Evolutionary conservation across 495 filamentous ascomycete genomes (phyloP), one percentile per base, ranked within the genome.

Genomic region (Aspergillus biplanus): DNA sequence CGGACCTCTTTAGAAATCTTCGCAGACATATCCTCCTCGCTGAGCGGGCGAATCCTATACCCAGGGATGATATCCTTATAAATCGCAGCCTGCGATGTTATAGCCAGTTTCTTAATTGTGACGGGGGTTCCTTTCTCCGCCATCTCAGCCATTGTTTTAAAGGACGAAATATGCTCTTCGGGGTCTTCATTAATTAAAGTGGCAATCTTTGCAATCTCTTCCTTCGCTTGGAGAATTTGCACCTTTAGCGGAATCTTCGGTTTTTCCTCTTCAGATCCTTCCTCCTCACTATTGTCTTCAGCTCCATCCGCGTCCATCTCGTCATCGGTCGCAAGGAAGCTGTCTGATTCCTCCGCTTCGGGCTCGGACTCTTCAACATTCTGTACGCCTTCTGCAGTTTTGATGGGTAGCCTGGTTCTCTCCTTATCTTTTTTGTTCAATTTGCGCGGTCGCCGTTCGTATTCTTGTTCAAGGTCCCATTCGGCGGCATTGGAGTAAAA

Each of bases 1-100:
- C 88, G 85, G 46, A 97, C 93, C 21, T 98, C 95, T 72, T 97
- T 97, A 5, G 93, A 96, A 5, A 98, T 71, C 75, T 95, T 97
- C 39, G 85, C 87, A 31, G 81, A 81, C 68, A 85, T 82, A 61
- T 90, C 86, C 18, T 90, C 88, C 47, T 93, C 91, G 3, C 82
- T 82, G 6, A 90, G 75, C 18, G 93, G 92, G 18, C 95, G 89
- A 74, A 98, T 98, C 39, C 95, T 84, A 67, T 98, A 99, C 7
- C 94, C 95, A 0, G 95, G 95, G 52, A 99, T 97, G 47, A 97
- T 83, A 78, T 98, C 93, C 72, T 93, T 96, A 76, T 92, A 99
- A n/a, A 97, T 84, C 7, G 93, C 87, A 70, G 93, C 81, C 74
- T 97, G 93, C 18, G 93, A 89, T 15, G 87, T 91, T 32, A 99